phyloP scores from a whole-genome alignment of 352 stramenopile species.

The Phytophthora multivora region DNA sequence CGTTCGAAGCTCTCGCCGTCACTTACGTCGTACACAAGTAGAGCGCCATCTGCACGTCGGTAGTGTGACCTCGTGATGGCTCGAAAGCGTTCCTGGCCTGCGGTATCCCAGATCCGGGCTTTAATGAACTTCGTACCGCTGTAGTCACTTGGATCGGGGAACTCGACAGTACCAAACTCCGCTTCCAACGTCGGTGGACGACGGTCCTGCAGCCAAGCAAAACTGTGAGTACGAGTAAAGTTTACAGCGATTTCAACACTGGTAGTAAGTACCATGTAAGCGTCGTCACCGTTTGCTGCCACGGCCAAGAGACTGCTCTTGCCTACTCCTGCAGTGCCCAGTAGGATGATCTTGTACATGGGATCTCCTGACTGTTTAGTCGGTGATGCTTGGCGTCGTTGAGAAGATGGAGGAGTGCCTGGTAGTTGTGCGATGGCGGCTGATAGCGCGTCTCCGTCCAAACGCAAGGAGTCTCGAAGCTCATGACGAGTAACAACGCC shows the following conservation, averaged over 20 bases:
- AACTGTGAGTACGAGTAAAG: neutral
- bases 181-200: slow-evolving; percentile 69
- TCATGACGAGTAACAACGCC: slow-evolving; percentile 80
- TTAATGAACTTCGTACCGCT: slow-evolving; percentile 58
- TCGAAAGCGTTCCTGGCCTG: slow-evolving; percentile 89
- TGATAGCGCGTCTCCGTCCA: slow-evolving; percentile 42
- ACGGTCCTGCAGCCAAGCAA: slow-evolving; percentile 43
- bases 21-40: slow-evolving; percentile 93
- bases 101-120: slow-evolving; percentile 91
- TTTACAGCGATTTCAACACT: no score
- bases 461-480: slow-evolving; percentile 61
- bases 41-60: slow-evolving; percentile 81
- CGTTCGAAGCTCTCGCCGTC: slow-evolving; percentile 87
- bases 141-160: slow-evolving; percentile 53
- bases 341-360: slow-evolving; percentile 81
- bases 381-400: slow-evolving; percentile 21
- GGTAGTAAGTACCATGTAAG: slow-evolving; percentile 48
- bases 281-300: slow-evolving; percentile 55
- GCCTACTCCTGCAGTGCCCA: slow-evolving; percentile 77
- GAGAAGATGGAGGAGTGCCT: slow-evolving; percentile 2
- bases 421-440: slow-evolving; percentile 25
- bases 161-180: slow-evolving; percentile 76
- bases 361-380: slow-evolving; percentile 1
- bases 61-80: slow-evolving; percentile 89
- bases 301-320: slow-evolving; percentile 82